Evolutionary conservation across 2,329 filamentous ascomycete genomes (phyloP).

Genomic region (Colletotrichum karsti): DNA sequence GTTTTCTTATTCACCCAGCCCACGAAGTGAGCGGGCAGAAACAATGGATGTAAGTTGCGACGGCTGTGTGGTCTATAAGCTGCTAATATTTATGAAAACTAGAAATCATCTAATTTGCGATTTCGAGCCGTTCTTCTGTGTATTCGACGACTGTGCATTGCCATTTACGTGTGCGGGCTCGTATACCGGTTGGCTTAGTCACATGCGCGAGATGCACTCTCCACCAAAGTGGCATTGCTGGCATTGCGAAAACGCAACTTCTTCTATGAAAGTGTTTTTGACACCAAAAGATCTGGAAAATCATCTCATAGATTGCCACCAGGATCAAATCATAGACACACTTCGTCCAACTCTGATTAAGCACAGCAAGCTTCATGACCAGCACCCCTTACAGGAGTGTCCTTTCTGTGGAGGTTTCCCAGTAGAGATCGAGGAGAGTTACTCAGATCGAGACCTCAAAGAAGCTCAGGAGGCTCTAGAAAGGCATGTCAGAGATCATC

Average conservation of each 20-base stretch:
- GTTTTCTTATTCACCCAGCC: background rate
- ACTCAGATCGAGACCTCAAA: background rate
- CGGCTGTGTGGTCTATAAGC: background rate
- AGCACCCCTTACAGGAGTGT: background rate
- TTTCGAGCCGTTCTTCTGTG: background rate
- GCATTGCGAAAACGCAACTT: background rate
- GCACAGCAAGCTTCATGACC: background rate
- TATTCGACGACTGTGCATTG: background rate
- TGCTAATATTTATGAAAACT: background rate
- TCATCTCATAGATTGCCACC: no score
- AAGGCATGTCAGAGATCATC: background rate
- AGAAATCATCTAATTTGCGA: background rate
- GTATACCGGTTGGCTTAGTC: background rate
- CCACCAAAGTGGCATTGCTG: background rate
- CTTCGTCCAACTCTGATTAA: background rate
- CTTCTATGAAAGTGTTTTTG: no score
- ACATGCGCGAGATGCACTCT: background rate
- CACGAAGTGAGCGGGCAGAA: background rate
- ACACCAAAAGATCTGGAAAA: no score
- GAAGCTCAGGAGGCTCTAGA: background rate
- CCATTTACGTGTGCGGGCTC: constrained; percentile 47
- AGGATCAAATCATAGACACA: background rate
- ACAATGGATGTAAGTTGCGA: background rate
- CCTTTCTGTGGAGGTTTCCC: background rate
- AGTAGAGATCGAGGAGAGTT: background rate